phyloP scores from a whole-genome alignment of 129 eudicot genomes.

The Solidago caesia region DNA sequence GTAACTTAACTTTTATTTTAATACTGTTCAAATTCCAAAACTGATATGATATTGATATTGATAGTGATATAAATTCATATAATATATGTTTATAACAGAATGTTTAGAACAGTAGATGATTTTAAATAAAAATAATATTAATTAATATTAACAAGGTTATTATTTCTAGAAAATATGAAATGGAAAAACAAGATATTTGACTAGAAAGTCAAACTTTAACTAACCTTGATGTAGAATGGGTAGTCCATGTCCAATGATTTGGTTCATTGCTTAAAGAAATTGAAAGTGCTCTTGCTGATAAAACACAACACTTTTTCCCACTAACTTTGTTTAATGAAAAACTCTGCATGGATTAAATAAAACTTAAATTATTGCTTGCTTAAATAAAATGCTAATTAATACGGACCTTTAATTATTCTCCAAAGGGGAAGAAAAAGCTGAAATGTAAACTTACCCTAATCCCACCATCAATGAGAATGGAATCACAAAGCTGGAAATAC shows the following conservation, averaged over 20 bases:
- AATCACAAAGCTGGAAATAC: constrained; percentile 44
- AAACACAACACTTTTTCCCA: constrained; percentile 45
- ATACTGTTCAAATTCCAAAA: not conserved
- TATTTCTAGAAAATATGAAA: not conserved
- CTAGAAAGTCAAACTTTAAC: not conserved
- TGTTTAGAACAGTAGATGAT: not conserved
- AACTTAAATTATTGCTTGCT: not conserved
- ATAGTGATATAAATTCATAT: not conserved
- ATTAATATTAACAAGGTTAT: not conserved
- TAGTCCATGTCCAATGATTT: constrained; percentile 57
- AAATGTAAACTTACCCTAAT: constrained; percentile 34
- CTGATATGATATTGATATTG: no score
- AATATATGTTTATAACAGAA: not conserved
- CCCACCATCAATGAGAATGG: constrained; percentile 62
- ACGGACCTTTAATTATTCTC: not conserved
- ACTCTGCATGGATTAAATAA: constrained; percentile 37
- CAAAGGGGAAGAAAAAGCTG: no score
- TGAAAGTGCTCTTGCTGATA: constrained; percentile 53
- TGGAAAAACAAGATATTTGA: constrained; percentile 1
- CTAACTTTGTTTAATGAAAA: constrained; percentile 44
- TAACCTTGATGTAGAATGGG: constrained; percentile 50
- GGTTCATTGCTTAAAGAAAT: constrained; percentile 45
- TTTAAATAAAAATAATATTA: no score
- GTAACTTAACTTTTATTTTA: not conserved
- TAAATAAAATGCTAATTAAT: not conserved